These are phyloP conservation scores for Gonapodya sp. DNA, from an alignment of 192 early-diverging fungal genomes.

Conservation along the genomic window DNA sequence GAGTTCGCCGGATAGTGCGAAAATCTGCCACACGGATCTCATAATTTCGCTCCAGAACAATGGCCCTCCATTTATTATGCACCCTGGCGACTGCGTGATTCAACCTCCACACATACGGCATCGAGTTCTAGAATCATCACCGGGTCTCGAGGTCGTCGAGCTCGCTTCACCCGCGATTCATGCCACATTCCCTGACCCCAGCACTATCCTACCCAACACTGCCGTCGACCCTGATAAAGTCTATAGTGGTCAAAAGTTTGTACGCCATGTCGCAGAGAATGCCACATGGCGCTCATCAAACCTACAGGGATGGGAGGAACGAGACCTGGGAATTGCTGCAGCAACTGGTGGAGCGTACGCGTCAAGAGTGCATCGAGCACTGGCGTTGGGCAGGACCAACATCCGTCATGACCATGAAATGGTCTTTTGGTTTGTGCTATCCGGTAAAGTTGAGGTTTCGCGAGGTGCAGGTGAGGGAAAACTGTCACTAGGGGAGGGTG, in stretches of 20 bases:
- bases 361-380: background rate
- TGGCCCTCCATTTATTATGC: constrained; percentile 22
- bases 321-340: background rate
- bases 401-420: background rate
- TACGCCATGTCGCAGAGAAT: constrained; percentile 6
- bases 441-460: background rate
- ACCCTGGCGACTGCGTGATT: constrained; percentile 22
- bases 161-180: constrained; percentile 21
- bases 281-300: background rate
- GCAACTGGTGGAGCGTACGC: background rate
- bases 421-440: background rate
- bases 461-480: background rate
- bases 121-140: constrained; percentile 20
- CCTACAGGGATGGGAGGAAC: background rate
- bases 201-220: constrained; percentile 15
- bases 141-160: constrained; percentile 23
- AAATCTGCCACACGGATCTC: no score
- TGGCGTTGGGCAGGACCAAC: background rate
- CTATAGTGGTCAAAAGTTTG: constrained; percentile 17
- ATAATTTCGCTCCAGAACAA: no score
- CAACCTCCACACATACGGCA: constrained; percentile 25
- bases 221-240: background rate
- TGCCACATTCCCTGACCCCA: constrained; percentile 19
- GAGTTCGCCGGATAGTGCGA: no score
- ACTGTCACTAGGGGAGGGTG: background rate